phyloP scores from a whole-genome alignment of 2,329 filamentous ascomycete genomes.

The Onygenales sp. region DNA sequence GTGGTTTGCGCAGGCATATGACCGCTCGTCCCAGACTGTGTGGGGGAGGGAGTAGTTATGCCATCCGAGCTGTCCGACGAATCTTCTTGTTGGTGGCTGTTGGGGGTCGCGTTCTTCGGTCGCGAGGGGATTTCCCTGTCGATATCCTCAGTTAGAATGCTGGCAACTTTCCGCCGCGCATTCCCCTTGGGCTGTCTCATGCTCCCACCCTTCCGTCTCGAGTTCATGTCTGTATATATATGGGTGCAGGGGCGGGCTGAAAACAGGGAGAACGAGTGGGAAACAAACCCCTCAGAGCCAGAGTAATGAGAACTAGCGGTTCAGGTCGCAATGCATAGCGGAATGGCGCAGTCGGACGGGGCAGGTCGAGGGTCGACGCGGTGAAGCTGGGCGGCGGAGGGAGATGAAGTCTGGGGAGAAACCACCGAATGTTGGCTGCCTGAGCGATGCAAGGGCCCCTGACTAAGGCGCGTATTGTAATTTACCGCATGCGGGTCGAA shows the following conservation, averaged over 20 bases:
- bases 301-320: background rate
- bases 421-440: background rate
- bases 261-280: no score
- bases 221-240: background rate
- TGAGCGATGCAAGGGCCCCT: background rate
- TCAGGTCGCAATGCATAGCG: background rate
- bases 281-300: background rate
- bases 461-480: background rate
- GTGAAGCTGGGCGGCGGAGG: background rate
- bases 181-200: constrained; percentile 16
- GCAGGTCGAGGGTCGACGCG: background rate
- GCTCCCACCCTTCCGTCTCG: constrained; percentile 23
- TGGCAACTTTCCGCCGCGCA: constrained; percentile 21
- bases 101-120: constrained; percentile 12
- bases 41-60: constrained; percentile 21
- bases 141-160: constrained; percentile 16
- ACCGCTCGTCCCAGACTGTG: constrained; percentile 10
- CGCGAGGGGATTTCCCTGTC: constrained; percentile 13
- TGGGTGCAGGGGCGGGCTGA: background rate
- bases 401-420: background rate
- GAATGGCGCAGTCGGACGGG: background rate
- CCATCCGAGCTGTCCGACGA: constrained; percentile 22
- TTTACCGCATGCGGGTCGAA: background rate
- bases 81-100: constrained; percentile 11
- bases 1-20: constrained; percentile 8